Evolutionary conservation across 352 stramenopile species (phyloP).

Genomic region (Phytopythium vexans): DNA sequence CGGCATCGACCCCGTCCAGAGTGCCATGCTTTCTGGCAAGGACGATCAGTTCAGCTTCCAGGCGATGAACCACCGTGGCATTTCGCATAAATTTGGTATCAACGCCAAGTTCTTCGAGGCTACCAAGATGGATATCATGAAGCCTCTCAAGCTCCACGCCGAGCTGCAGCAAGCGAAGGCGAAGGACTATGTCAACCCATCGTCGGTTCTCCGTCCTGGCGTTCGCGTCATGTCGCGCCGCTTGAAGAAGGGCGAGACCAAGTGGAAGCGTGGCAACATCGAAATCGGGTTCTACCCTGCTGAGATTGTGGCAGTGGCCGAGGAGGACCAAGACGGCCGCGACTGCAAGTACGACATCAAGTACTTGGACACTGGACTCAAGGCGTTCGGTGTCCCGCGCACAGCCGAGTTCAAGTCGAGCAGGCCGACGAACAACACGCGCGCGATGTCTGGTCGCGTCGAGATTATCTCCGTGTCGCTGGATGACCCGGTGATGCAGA

Average conservation of each 20-base stretch:
- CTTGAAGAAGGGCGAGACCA: constrained; percentile 71
- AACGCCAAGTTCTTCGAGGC: constrained; percentile 86
- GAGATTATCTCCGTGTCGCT: constrained; percentile 71
- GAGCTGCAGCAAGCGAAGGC: constrained; percentile 55
- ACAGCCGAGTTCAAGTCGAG: constrained; percentile 75
- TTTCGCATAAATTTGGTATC: constrained; percentile 93
- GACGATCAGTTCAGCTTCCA: constrained; percentile 93
- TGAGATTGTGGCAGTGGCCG: constrained; percentile 58
- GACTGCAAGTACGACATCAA: constrained; percentile 85
- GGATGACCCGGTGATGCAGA: constrained; percentile 87
- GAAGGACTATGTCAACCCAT: constrained; percentile 31
- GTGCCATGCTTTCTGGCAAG: constrained; percentile 94
- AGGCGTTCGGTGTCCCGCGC: constrained; percentile 73
- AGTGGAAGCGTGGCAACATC: constrained; percentile 87
- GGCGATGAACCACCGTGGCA: constrained; percentile 94
- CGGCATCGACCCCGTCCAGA: constrained; percentile 96
- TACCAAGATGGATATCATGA: constrained; percentile 89
- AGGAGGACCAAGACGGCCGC: constrained; percentile 61
- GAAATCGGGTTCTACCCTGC: constrained; percentile 69
- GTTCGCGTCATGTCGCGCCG: constrained; percentile 65
- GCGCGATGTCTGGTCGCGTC: constrained; percentile 77
- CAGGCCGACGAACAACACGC: constrained; percentile 59
- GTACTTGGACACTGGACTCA: constrained; percentile 82
- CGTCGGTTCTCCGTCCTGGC: constrained; percentile 44
- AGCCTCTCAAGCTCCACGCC: constrained; percentile 75